A percentile compares a stretch with the other conserved stretches of the same genome.
Evolutionary conservation across 148 eudicot genomes (phyloP).

Genomic region (Vaccinium macrocarpon): DNA sequence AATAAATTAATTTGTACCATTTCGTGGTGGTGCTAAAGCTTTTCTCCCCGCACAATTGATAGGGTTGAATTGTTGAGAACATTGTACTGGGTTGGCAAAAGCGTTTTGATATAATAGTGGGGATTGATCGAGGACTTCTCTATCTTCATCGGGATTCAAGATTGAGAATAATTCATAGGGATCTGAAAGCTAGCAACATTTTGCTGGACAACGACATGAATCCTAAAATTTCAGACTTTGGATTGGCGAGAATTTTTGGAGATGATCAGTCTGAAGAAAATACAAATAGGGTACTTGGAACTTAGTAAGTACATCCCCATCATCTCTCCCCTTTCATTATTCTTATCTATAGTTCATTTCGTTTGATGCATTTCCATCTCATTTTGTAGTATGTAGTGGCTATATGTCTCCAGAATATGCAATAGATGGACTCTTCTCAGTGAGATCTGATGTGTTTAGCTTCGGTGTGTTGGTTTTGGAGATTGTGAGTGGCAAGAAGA

Average conservation of each 20-base stretch:
- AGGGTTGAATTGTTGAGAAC: too few relatives aligned
- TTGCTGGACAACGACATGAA: constrained; percentile 11
- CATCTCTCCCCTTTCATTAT: neutral
- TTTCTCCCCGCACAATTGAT: too few relatives aligned
- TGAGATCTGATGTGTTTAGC: constrained; percentile 51
- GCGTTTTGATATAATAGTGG: constrained; percentile 17
- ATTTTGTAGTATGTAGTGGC: constrained; percentile 26
- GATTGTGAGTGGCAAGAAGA: constrained; percentile 36
- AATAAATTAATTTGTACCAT: too few relatives aligned
- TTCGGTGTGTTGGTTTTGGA: constrained; percentile 50
- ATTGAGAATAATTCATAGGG: constrained; percentile 25
- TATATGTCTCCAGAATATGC: constrained; percentile 62
- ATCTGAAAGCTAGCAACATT: constrained; percentile 20
- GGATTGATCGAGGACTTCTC: constrained; percentile 23
- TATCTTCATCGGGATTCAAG: constrained; percentile 28
- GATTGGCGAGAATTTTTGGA: constrained; percentile 11
- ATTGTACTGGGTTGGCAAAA: constrained; percentile 8
- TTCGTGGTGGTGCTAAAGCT: too few relatives aligned
- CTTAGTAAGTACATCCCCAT: constrained; percentile 6
- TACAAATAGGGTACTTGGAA: constrained; percentile 18
- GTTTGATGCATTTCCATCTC: neutral
- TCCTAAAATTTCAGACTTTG: constrained; percentile 13
- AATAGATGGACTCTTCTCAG: constrained; percentile 37
- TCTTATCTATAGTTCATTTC: neutral
- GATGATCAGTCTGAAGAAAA: constrained; percentile 12